Base-by-base conservation (phyloP, 768 basidiomycete genomes). In the Mycena haematopus region DNA sequence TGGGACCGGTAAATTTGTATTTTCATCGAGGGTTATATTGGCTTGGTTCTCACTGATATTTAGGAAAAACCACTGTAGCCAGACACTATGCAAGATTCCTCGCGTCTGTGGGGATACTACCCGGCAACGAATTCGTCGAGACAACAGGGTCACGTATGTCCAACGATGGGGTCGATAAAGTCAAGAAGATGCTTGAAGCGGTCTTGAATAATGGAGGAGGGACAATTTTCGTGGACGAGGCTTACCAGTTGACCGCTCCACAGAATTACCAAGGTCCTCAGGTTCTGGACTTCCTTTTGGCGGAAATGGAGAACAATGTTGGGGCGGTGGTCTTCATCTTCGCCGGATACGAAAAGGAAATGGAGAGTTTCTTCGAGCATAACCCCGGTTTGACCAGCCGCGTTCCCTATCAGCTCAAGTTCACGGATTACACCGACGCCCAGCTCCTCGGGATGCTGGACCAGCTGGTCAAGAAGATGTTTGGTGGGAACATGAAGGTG, bases 321-420 rank as follows among this genome's bases (percentile, higher is more conserved):
- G 90, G 87, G 6, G 84, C 76, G 7, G 65, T 90, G 7, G 85
- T 89, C 13, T 91, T 91, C 73, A 84, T 91, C 56, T 76, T 91
- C 2, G 89, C 90, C 0, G 89, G 89, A 5, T 91, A 91, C 70
- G 82, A 76, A 70, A 86, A 83, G 56, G 78, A 91, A 71, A 90
- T 91, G 90, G 89, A 91, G 65, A 84, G 80, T 46, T 91, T 91
- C 75, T 90, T 91, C 62, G 88, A 90, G 62, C 88, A 89, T 62
- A 90, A 91, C 67, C 88, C 89, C 2, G 89, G 89, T 1, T 71
- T 91, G 14, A 73, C 75, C 9, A 89, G 88, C 73, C 86, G 89
- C n/a, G 85, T 91, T 10, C 90, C 89, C 0, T 82, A 86, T 62
- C 73, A 71, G 36, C 76, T 91, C 33, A 74, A 83, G 14, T 90